Evolutionary conservation across 2,329 filamentous ascomycete species (phyloP), one percentile per base, ranked within the genome.

Genomic region (Penicillium sp.): DNA sequence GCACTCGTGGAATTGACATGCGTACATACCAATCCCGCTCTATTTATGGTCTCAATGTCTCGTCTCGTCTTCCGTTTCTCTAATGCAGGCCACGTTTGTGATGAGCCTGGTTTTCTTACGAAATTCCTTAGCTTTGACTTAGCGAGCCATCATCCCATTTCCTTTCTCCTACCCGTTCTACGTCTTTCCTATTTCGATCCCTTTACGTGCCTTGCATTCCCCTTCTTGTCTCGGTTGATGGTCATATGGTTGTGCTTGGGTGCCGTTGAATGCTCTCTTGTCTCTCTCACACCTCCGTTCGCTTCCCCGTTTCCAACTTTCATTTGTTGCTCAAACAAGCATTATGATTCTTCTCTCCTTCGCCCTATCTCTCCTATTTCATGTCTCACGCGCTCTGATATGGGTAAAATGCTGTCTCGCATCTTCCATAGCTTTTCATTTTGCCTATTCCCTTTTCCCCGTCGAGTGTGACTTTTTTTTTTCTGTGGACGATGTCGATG

Each of bases 1-100:
- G 49, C 45, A 42, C 54, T 59, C 33, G 57, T 58, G 55, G 58
- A 60, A 65, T 60, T 62, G 60, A 65, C 63, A 62, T 55, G 57
- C 65, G 67, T 69, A 70, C 66, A 69, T 70, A 70, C 22, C 51
- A 53, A n/a, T 28, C 3, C 30, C 19, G 14, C 28, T 46, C 26
- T n/a, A n/a, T 51, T n/a, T 30, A 35, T 35, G 48, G 30, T 8
- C 28, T 51, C 30, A 33, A 33, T 33, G 48, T 51, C 28, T 19
- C 22, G 48, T 51, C 28, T 46, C 48, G 48, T 51, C 30, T 51
- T 26, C 10, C 25, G 40, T n/a, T 25, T 30, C 58, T 54, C 37
- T 65, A 58, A 61, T 42, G 58, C 63, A 60, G 60, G 54, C 49
- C 49, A 55, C 56, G 66, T 65, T 61, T 61, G 55, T 58, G 57